Evolutionary conservation across 208 protist species (phyloP).

Genomic region (Leishmania gerbilli): DNA sequence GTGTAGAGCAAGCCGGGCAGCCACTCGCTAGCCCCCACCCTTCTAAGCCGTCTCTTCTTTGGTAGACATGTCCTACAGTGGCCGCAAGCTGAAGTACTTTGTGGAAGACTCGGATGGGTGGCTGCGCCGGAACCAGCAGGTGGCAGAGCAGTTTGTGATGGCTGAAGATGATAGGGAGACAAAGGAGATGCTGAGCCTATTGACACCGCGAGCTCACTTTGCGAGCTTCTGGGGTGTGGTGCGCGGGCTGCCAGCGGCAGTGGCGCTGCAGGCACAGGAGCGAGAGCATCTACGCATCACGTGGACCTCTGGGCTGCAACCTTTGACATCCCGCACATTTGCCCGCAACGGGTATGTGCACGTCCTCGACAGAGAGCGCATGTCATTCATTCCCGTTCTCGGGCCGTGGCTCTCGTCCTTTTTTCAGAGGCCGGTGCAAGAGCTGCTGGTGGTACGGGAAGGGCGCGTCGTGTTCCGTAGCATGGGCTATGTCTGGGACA

Average conservation of each 20-base stretch:
- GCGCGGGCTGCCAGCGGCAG: slow-evolving; percentile 52
- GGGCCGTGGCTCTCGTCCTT: slow-evolving; percentile 61
- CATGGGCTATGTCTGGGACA: slow-evolving; percentile 72
- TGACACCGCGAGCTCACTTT: slow-evolving; percentile 54
- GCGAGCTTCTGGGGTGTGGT: slow-evolving; percentile 83
- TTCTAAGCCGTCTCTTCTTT: not conserved
- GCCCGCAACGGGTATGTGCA: slow-evolving; percentile 69
- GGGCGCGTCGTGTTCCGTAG: slow-evolving; percentile 73
- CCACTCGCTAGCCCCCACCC: not conserved
- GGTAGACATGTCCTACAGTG: slow-evolving; percentile 72
- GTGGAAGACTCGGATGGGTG: slow-evolving; percentile 72
- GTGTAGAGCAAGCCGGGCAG: not conserved
- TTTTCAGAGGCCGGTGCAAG: slow-evolving; percentile 59
- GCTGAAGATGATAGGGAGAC: slow-evolving; percentile 77
- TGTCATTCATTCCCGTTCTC: slow-evolving; percentile 49
- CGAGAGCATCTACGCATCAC: slow-evolving; percentile 55
- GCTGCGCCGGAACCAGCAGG: slow-evolving; percentile 47
- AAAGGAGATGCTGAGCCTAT: slow-evolving; percentile 52
- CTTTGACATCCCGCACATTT: slow-evolving; percentile 77
- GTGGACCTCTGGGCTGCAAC: slow-evolving; percentile 52
- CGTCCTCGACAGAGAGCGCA: slow-evolving; percentile 41
- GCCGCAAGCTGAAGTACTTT: slow-evolving; percentile 73
- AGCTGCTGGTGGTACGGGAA: slow-evolving; percentile 74
- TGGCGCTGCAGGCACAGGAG: slow-evolving; percentile 58
- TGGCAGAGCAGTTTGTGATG: slow-evolving; percentile 63